Base-by-base conservation (phyloP, 2,329 filamentous ascomycete genomes). In the Fusarium pininemorale region DNA sequence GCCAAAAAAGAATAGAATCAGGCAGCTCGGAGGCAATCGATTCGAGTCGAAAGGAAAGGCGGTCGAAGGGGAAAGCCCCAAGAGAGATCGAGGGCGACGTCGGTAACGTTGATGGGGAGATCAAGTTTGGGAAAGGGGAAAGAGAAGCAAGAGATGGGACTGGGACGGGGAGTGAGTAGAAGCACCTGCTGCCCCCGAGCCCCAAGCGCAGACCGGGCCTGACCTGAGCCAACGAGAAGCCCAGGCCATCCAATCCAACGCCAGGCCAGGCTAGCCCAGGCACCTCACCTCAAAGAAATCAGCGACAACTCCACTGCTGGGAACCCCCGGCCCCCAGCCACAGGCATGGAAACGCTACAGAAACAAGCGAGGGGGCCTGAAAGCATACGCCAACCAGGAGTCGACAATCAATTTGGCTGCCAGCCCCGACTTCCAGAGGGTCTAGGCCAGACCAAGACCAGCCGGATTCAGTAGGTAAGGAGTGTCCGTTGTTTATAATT, bases 121-220 rank as follows among this genome's bases (percentile, higher is more conserved):
- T 66, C 68, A 70, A 70, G 76, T 70, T 74, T 74, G 50, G 73
- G 68, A 78, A 78, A 71, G 75, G 76, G 75, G 69, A 75, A 74
- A 75, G 69, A 58, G 65, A 68, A 68, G 65, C 63, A 68, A 50
- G 42, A 64, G 48, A 61, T 39, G 58, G 51, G 65, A 67, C 63
- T 26, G 65, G 63, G 60, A 66, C 54, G 66, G 63, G 63, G 71
- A 73, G 57, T 63, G 58, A 63, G 51, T 56, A 65, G 59, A 54
- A 56, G 42, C 60, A 59, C 50, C 59, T 66, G 66, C 51, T 66
- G 66, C 51, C 66, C 67, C 70, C 63, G 47, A 47, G 38, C 37
- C 58, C 59, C 38, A 54, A 55, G 35, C 35, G 51, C 24, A 20
- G 59, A 38, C 38, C 38, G 37, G 51, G 28, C 35, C 55, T 58